These are phyloP conservation scores for Rosa lucieae DNA, from an alignment of 306 rosid genomes.

Conservation along the genomic window DNA sequence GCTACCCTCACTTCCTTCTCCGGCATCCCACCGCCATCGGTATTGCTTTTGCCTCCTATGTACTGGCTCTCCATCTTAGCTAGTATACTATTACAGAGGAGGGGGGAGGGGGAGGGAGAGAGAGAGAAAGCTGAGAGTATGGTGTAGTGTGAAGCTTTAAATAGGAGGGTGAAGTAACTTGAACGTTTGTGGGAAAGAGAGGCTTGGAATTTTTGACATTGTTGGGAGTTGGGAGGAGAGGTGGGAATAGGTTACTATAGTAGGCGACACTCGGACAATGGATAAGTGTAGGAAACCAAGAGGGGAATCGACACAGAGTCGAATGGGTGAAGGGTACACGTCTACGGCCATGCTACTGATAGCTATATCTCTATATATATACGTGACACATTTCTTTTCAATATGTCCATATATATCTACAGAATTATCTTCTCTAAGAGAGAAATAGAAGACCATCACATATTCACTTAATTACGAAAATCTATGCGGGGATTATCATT, in stretches of 20 bases:
- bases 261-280: neutral
- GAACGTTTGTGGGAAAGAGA: neutral
- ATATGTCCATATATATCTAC: too few species aligned
- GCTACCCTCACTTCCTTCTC: slow-evolving; percentile 24
- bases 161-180: neutral
- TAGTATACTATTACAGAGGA: neutral
- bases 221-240: neutral
- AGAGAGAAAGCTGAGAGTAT: neutral
- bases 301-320: neutral
- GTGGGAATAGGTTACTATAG: neutral
- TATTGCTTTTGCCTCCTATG: neutral
- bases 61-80: slow-evolving; percentile 34
- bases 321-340: neutral
- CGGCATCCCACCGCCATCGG: slow-evolving; percentile 17
- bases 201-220: neutral
- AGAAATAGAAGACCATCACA: too few species aligned
- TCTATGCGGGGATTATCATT: too few species aligned
- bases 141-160: neutral
- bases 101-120: slow-evolving; percentile 8
- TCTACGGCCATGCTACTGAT: neutral
- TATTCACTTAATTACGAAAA: too few species aligned
- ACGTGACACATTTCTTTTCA: neutral
- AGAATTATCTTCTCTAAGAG: too few species aligned
- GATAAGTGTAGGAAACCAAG: neutral
- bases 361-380: too few species aligned